Evolutionary conservation across 2,329 filamentous ascomycete species (phyloP).

Genomic region (Kalmusia sp.): DNA sequence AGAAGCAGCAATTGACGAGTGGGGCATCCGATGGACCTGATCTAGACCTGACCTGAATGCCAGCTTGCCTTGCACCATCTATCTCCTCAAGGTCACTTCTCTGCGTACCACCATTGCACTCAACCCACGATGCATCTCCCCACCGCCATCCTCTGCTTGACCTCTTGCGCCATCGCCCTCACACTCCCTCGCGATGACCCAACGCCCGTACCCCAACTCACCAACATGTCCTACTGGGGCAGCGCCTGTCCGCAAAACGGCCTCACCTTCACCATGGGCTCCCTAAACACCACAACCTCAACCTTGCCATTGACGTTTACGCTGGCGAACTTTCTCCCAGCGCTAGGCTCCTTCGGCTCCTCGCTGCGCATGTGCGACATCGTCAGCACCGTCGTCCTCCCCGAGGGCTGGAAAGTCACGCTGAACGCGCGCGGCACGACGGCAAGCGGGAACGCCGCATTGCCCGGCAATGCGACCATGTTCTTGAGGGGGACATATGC

Average conservation of each 20-base stretch:
- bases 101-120: constrained; percentile 4
- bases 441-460: constrained; percentile 12
- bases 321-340: constrained; percentile 18
- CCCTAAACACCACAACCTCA: constrained; percentile 11
- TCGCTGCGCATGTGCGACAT: constrained; percentile 22
- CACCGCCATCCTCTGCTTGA: constrained; percentile 4
- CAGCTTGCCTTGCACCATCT: not conserved
- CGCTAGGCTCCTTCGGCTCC: constrained; percentile 18
- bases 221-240: constrained; percentile 18
- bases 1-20: constrained; percentile 8
- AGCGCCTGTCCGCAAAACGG: constrained; percentile 19
- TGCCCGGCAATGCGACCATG: constrained; percentile 14
- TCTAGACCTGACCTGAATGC: not conserved
- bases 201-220: constrained; percentile 7
- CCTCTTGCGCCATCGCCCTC: constrained; percentile 5
- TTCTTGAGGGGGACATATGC: constrained; percentile 15
- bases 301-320: constrained; percentile 15
- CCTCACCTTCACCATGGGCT: constrained; percentile 11
- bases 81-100: not conserved
- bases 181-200: not conserved
- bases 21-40: constrained; percentile 12
- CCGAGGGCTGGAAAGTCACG: constrained; percentile 11
- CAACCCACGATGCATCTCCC: constrained; percentile 11
- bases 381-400: constrained; percentile 6
- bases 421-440: constrained; percentile 16